Evolutionary conservation across 2,329 filamentous ascomycete genomes (phyloP), one percentile per base, ranked within the genome.

Genomic region (Colletotrichum sp.): DNA sequence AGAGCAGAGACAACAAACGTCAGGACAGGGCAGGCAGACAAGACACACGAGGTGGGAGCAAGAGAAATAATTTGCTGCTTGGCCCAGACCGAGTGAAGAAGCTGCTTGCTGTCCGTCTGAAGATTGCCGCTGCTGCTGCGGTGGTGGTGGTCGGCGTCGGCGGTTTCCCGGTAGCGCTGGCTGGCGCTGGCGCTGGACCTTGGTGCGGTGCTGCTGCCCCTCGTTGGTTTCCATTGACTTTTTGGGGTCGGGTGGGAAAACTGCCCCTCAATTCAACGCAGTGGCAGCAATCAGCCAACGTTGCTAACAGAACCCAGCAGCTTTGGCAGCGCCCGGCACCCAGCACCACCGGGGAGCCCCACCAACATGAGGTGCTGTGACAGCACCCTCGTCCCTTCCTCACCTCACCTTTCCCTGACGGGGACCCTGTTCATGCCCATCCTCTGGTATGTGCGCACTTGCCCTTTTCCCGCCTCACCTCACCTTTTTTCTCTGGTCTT

Each of bases 21-120:
- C 28, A 70, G 26, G 48, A 52, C 65, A 67, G 28, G 28, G 48
- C 65, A 57, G 43, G 30, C 48, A 36, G 32, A 32, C 43, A 32
- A 67, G 65, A 67, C 65, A 66, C 70, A 69, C 64, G 74, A 73
- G 71, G 74, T 52, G 59, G 28, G 30, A 68, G 59, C 57, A 43
- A 63, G 71, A 52, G 34, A 68, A 65, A 69, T 65, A 67, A 76
- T 76, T 73, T 74, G 74, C 65, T 76, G 26, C 59, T 18, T 28
- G 59, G 36, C 16, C 21, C 61, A 64, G 34, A 26, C 36, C 32
- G n/a, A 64, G n/a, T 36, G 32, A 48, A 48, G 43, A 48, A 48
- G 43, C 43, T 48, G 43, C 43, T 48, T 48, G 43, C 43, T 48
- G 43, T 48, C 43, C 43, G 43, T 48, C 43, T 61, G 59, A 64